Conservation (phyloP, 441 rosid species). For the Hura crepitans region DNA sequence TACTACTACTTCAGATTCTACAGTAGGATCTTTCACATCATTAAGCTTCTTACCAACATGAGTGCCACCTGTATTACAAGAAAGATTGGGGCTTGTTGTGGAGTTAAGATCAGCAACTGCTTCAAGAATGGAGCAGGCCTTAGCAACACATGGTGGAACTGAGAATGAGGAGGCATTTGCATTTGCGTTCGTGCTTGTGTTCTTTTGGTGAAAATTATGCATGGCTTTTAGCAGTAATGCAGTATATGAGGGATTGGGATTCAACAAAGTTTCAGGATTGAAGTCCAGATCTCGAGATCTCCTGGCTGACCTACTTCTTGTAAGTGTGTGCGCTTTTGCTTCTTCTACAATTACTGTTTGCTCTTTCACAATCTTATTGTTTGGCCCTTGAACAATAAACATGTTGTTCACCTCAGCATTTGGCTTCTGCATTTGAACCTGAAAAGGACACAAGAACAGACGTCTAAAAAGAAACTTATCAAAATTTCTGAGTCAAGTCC, state of each 20-base stretch:
- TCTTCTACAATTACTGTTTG: constrained; percentile 40
- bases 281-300: constrained; percentile 61
- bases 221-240: constrained; percentile 72
- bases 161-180: constrained; percentile 28
- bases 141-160: constrained; percentile 59
- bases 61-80: constrained; percentile 20
- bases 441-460: background rate
- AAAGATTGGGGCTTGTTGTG: constrained; percentile 44
- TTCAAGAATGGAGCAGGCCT: constrained; percentile 81
- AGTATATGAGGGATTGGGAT: constrained; percentile 53
- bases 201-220: constrained; percentile 76
- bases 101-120: constrained; percentile 89
- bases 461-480: background rate
- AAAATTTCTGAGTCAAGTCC: too few species aligned
- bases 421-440: constrained; percentile 33
- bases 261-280: constrained; percentile 49
- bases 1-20: constrained; percentile 54
- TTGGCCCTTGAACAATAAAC: constrained; percentile 20
- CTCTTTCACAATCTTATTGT: constrained; percentile 32
- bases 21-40: constrained; percentile 47
- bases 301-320: constrained; percentile 67
- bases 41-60: constrained; percentile 32
- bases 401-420: constrained; percentile 28
- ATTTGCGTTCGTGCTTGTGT: constrained; percentile 9
- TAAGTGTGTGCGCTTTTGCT: constrained; percentile 37